Conservation (phyloP, 768 basidiomycete species). For the Suillus spraguei region DNA sequence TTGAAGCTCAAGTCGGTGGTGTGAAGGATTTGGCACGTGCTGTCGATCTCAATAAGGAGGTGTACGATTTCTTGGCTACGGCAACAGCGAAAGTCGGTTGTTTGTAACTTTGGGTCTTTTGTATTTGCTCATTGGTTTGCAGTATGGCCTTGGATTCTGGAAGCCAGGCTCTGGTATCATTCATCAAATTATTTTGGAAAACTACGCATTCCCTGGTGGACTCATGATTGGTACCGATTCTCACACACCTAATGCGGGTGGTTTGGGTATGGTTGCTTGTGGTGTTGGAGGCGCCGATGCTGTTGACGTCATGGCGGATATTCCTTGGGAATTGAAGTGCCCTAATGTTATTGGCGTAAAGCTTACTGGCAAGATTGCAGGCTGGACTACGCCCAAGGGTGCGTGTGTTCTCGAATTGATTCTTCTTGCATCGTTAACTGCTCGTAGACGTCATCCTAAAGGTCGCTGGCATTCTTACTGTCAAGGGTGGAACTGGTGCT, state of each 20-base stretch:
- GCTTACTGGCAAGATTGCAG: constrained; percentile 90
- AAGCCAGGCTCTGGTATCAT: constrained; percentile 99
- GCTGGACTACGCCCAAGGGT: constrained; percentile 99
- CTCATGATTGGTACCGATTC: constrained; percentile 99
- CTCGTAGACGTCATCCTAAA: constrained; percentile 92
- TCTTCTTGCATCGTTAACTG: constrained; percentile 8
- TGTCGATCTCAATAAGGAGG: constrained; percentile 94
- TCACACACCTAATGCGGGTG: constrained; percentile 98
- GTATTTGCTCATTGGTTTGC: not conserved
- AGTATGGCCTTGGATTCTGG: constrained; percentile 99
- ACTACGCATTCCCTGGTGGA: constrained; percentile 99
- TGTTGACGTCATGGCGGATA: constrained; percentile 96
- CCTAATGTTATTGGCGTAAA: constrained; percentile 99
- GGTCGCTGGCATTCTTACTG: constrained; percentile 97
- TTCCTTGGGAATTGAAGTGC: constrained; percentile 99
- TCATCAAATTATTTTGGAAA: constrained; percentile 98
- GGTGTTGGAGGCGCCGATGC: constrained; percentile 99
- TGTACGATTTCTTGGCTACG: constrained; percentile 98
- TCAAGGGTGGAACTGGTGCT: constrained; percentile 99
- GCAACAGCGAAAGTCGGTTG: constrained; percentile 82
- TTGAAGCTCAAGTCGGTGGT: constrained; percentile 96
- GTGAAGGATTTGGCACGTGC: constrained; percentile 92
- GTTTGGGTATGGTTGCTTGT: constrained; percentile 98
- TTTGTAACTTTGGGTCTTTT: not conserved
- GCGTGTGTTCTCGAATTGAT: constrained; percentile 17